Base-by-base conservation (phyloP, 495 filamentous ascomycete species). In the Trichocladium uniseriatum region DNA sequence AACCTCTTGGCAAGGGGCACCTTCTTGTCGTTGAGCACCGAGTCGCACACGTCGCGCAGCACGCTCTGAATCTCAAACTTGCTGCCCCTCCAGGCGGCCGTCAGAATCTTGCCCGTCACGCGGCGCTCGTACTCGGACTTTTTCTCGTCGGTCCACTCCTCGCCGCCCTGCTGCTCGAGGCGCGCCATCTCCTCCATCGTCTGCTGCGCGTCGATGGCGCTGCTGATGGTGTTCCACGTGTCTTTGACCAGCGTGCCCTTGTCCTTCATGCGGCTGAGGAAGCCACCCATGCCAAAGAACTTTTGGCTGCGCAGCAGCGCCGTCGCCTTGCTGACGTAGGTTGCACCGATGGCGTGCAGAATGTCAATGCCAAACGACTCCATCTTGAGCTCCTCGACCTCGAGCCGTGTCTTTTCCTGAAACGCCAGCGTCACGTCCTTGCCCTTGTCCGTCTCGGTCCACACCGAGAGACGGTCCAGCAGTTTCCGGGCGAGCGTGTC, bases 111-210 rank as follows among this genome's bases (percentile, higher is more conserved):
- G 44, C 92, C 92, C 22, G 92, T 99, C 2, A 97, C 90, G 59
- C 82, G 80, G 60, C 88, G 81, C 72, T 97, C 91, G 56, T 90
- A 95, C 69, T 99, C 92, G n/a, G 84, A 74, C 70, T 89, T 91
- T 75, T 86, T 89, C 80, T 99, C 94, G 55, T 97, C 92, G 9
- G 92, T 96, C 92, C 92, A 99, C 36, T 95, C 91, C 46, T 96
- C 94, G 18, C 92, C 92, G 16, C 92, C 92, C 59, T 83, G 83
- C 73, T 95, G 86, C 69, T 99, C 94, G 67, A 88, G 67, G 63
- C 91, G 89, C 20, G 89, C 89, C 92, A 99, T 97, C 65, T 96
- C 92, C 68, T 97, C 94, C 83, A 99, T 94, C 43, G 88, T 95
- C 75, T 94, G 81, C 67, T 99, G 92, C 38, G 92, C 92, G 59